A percentile compares a stretch with the other conserved stretches of the same genome.
phyloP scores from a whole-genome alignment of 441 rosid species.

The Flueggea neowawraea region DNA sequence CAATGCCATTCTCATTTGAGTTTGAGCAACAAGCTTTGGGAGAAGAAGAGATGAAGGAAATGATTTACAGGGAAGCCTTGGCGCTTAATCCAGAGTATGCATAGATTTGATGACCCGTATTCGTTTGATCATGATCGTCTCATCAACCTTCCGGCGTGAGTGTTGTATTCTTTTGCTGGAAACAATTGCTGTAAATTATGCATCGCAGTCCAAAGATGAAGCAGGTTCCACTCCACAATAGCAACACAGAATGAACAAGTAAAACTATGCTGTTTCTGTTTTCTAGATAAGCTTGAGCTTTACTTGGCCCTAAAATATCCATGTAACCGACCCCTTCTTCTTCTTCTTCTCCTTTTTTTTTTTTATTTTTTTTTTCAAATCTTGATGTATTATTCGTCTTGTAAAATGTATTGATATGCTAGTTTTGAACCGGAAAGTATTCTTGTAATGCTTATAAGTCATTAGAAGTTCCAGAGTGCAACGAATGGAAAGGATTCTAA shows the following conservation, averaged over 20 bases:
- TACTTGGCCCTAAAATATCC: background rate
- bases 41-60: slow-evolving; percentile 92
- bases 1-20: slow-evolving; percentile 72
- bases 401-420: background rate
- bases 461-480: no score
- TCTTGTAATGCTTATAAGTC: no score
- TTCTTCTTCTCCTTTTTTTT: background rate
- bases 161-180: background rate
- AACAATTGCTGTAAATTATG: background rate
- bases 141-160: background rate
- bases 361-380: background rate
- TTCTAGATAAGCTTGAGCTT: background rate
- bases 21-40: slow-evolving; percentile 75
- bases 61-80: slow-evolving; percentile 78
- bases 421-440: background rate
- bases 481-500: no score
- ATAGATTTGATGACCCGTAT: slow-evolving; percentile 2
- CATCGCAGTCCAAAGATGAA: background rate
- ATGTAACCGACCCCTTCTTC: no score
- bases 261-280: background rate
- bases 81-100: slow-evolving; percentile 70
- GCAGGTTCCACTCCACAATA: background rate
- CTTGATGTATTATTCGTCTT: background rate
- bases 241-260: background rate
- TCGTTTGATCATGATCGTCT: background rate